Conservation (phyloP, 2,329 filamentous ascomycete species). For the Taxawa tesnikishii region DNA sequence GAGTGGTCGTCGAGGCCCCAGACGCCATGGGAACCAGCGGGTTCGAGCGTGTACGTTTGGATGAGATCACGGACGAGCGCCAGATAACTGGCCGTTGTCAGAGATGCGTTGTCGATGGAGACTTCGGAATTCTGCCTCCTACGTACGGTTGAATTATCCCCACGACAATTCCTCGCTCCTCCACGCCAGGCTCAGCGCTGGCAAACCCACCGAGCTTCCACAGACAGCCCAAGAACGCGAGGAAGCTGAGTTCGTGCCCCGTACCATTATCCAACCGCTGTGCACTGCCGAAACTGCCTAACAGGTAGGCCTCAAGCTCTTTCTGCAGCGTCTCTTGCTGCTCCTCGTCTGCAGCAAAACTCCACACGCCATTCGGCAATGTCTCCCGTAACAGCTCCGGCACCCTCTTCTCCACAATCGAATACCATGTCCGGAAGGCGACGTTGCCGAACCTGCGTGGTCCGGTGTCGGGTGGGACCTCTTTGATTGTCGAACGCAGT, state of each 20-base stretch:
- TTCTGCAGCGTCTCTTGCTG: slow-evolving; percentile 30
- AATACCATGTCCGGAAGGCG: slow-evolving; percentile 77
- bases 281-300: slow-evolving; percentile 77
- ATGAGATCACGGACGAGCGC: slow-evolving; percentile 71
- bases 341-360: slow-evolving; percentile 14
- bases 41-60: slow-evolving; percentile 82
- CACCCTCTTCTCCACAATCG: slow-evolving; percentile 50
- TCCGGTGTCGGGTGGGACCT: slow-evolving; percentile 73
- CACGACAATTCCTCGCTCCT: slow-evolving; percentile 70
- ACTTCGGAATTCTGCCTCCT: too few species aligned
- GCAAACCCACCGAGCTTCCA: slow-evolving; percentile 83
- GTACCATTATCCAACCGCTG: slow-evolving; percentile 92
- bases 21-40: slow-evolving; percentile 89
- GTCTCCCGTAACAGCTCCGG: slow-evolving; percentile 44
- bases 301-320: slow-evolving; percentile 67
- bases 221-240: slow-evolving; percentile 78
- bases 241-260: slow-evolving; percentile 87
- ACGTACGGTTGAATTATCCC: slow-evolving; percentile 72
- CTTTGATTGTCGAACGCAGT: slow-evolving; percentile 56
- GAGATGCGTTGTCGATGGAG: slow-evolving; percentile 1
- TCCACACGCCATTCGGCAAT: slow-evolving; percentile 38
- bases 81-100: slow-evolving; percentile 50
- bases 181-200: slow-evolving; percentile 39
- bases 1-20: slow-evolving; percentile 98
- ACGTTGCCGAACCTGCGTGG: slow-evolving; percentile 86